Evolutionary conservation across 768 basidiomycete genomes (phyloP).

Genomic region (Suillus alpinus): DNA sequence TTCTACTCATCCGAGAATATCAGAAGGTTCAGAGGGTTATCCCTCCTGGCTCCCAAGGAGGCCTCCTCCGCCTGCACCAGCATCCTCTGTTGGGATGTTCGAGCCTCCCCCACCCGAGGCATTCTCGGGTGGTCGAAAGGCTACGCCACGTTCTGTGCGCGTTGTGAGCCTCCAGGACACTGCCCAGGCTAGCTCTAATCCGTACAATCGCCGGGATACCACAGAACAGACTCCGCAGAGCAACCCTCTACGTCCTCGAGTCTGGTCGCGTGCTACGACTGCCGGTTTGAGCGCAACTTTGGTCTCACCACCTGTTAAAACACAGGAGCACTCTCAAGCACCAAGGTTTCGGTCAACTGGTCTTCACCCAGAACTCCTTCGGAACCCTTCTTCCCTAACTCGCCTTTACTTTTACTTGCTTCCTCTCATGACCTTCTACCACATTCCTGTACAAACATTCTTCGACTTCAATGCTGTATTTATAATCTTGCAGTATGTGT

Average conservation of each 20-base stretch:
- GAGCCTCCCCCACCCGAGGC: conserved; percentile 31
- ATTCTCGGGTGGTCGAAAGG: conserved; percentile 58
- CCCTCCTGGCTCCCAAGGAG: conserved; percentile 83
- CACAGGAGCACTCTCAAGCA: conserved; percentile 37
- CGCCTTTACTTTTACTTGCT: conserved; percentile 66
- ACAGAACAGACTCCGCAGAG: conserved; percentile 49
- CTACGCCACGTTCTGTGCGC: conserved; percentile 78
- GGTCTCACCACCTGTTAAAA: conserved; percentile 36
- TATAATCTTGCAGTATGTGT: conserved; percentile 76
- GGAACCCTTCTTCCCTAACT: conserved; percentile 53
- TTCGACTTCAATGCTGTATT: conserved; percentile 89
- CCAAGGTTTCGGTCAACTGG: conserved; percentile 68
- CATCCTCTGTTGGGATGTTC: conserved; percentile 48
- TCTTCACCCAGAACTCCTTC: conserved; percentile 66
- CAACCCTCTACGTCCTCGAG: conserved; percentile 42
- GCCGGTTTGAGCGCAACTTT: conserved; percentile 42
- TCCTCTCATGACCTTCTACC: conserved; percentile 69
- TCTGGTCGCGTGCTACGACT: conserved; percentile 59
- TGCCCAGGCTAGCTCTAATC: conserved; percentile 36
- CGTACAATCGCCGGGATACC: conserved; percentile 37
- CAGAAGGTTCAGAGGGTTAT: conserved; percentile 62
- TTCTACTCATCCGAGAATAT: conserved; percentile 30
- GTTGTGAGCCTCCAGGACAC: conserved; percentile 70
- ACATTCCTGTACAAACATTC: conserved; percentile 75
- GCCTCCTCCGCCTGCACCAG: conserved; percentile 73